Evolutionary conservation across 768 basidiomycete genomes (phyloP).

Genomic region (Cystofilobasidium capitatum): DNA sequence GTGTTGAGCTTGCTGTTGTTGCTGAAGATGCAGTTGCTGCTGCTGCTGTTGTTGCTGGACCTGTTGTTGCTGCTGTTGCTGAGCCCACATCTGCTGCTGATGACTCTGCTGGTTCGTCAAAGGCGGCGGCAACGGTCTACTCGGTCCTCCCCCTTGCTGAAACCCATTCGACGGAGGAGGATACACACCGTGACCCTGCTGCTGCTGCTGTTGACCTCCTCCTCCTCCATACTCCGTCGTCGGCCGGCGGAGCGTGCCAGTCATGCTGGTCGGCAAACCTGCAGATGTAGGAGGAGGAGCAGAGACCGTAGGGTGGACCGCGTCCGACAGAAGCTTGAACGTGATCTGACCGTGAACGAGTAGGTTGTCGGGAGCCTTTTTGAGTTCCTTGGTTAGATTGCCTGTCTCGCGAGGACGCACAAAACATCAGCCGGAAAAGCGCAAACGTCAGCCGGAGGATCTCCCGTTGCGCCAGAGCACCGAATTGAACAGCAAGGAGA

Average conservation of each 20-base stretch:
- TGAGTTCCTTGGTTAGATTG: constrained; percentile 90
- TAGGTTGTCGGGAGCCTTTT: constrained; percentile 95
- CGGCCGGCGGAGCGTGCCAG: background rate
- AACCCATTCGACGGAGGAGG: too few species aligned
- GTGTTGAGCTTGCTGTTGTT: constrained; percentile 33
- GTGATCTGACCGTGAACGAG: constrained; percentile 97
- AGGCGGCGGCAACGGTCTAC: too few species aligned
- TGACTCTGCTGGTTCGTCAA: too few species aligned
- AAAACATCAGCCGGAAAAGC: background rate
- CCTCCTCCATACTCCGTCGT: too few species aligned
- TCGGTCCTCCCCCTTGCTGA: too few species aligned
- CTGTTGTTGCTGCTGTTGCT: too few species aligned
- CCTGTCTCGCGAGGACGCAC: constrained; percentile 47
- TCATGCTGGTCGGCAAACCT: constrained; percentile 44
- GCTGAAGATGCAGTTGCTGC: constrained; percentile 40
- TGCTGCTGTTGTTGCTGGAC: background rate
- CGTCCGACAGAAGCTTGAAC: constrained; percentile 85
- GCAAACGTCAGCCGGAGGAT: too few species aligned
- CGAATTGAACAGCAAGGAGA: too few species aligned
- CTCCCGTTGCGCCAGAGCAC: too few species aligned
- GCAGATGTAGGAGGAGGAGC: constrained; percentile 74
- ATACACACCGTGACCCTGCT: background rate
- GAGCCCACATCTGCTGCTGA: too few species aligned
- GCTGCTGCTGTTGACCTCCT: background rate
- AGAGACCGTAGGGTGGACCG: constrained; percentile 49